These are phyloP conservation scores for Naganishia onofrii DNA, from an alignment of 768 basidiomycete species.

Conservation along the genomic window DNA sequence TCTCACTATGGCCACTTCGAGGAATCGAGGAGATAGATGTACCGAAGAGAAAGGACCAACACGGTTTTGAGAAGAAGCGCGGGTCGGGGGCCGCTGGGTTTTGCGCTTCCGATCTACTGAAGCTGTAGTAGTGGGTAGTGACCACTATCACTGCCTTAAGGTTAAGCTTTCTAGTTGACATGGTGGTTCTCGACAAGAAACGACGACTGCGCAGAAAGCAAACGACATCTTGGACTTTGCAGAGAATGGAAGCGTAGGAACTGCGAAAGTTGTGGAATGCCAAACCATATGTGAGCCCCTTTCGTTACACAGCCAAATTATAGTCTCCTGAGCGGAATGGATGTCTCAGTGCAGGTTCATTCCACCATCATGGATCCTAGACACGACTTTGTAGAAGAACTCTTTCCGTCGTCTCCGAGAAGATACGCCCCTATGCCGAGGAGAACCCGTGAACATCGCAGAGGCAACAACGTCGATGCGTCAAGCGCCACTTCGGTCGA, in stretches of 20 bases:
- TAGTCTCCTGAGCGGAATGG: not conserved
- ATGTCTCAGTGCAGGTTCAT: not conserved
- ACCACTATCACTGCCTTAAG: not conserved
- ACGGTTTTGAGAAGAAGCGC: not conserved
- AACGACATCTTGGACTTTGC: not conserved
- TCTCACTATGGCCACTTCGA: too few relatives aligned
- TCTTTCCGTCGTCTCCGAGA: not conserved
- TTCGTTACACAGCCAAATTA: not conserved
- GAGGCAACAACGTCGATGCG: not conserved
- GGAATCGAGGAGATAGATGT: not conserved
- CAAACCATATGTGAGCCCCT: not conserved
- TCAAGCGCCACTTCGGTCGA: not conserved
- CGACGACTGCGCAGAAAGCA: not conserved
- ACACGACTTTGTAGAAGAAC: slow-evolving; percentile 8
- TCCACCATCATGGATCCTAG: slow-evolving; percentile 15
- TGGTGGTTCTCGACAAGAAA: not conserved
- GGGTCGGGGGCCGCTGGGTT: not conserved
- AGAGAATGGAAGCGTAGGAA: not conserved
- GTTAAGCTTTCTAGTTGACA: not conserved
- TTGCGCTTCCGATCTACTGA: not conserved
- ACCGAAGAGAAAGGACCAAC: not conserved
- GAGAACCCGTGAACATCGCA: not conserved
- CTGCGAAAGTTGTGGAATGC: not conserved
- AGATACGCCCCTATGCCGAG: slow-evolving; percentile 1
- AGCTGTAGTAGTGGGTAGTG: not conserved